Evolutionary conservation across 768 basidiomycete species (phyloP).

Genomic region (Suillus subluteus): DNA sequence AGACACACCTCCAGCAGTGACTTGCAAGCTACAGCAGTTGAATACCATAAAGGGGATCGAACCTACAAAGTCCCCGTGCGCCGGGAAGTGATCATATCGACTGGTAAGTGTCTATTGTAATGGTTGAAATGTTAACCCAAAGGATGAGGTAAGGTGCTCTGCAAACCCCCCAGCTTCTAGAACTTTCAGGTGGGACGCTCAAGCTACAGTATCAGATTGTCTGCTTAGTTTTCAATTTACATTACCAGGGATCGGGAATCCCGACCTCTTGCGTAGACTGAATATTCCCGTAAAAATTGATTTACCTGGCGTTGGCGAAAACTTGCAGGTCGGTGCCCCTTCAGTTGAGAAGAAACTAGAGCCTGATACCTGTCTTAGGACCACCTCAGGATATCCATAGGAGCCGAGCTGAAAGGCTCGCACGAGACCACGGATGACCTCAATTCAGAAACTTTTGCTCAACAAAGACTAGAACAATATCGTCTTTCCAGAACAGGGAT

Average conservation of each 20-base stretch:
- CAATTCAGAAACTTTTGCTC: constrained; percentile 15
- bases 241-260: constrained; percentile 18
- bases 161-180: constrained; percentile 40
- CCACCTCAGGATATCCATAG: constrained; percentile 17
- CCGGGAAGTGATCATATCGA: constrained; percentile 25
- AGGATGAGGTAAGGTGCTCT: constrained; percentile 25
- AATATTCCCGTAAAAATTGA: constrained; percentile 34
- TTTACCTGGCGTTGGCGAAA: constrained; percentile 41
- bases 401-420: constrained; percentile 18
- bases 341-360: not conserved
- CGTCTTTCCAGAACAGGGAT: constrained; percentile 15
- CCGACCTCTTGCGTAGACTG: constrained; percentile 15
- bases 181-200: constrained; percentile 28
- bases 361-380: constrained; percentile 15
- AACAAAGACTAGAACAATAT: constrained; percentile 18
- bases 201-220: not conserved
- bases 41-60: constrained; percentile 22
- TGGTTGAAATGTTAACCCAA: not conserved
- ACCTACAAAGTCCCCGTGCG: constrained; percentile 21
- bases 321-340: constrained; percentile 28
- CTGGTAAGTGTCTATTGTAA: constrained; percentile 14
- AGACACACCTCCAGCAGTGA: constrained; percentile 4
- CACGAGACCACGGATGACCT: constrained; percentile 20
- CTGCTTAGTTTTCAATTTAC: not conserved
- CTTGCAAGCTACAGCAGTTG: constrained; percentile 24